Percentiles rank a stretch among this genome's conserved stretches.
Evolutionary conservation across 139 green algal genomes (phyloP).

Genomic region (Chlamydomonas incerta): DNA sequence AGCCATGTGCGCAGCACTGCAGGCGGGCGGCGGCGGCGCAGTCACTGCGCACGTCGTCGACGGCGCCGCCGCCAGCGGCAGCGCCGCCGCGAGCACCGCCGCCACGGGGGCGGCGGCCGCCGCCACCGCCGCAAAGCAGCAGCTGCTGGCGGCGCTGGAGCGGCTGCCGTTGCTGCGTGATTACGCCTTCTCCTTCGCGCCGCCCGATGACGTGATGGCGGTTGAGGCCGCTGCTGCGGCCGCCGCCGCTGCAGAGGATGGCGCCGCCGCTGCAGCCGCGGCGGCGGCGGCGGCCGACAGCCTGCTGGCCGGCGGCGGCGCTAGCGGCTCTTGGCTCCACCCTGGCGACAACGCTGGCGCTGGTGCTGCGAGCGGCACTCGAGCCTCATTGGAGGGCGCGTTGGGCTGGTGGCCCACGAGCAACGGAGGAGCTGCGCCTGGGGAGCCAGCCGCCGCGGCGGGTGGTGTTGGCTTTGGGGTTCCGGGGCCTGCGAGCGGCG

Average conservation of each 20-base stretch:
- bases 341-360: neutral
- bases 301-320: neutral
- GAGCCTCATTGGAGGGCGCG: neutral
- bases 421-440: neutral
- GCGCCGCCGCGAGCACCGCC: too few relatives aligned
- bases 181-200: too few relatives aligned
- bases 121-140: conserved; percentile 9
- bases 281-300: neutral
- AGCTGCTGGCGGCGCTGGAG: conserved; percentile 1
- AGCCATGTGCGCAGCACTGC: neutral
- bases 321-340: neutral
- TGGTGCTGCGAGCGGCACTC: neutral
- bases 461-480: neutral
- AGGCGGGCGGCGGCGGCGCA: neutral
- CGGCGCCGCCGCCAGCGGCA: neutral
- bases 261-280: neutral
- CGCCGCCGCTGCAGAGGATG: neutral
- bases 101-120: neutral
- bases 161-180: neutral
- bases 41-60: too few relatives aligned
- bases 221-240: too few relatives aligned
- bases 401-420: conserved; percentile 11
- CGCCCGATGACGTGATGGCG: too few relatives aligned
- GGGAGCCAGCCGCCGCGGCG: too few relatives aligned
- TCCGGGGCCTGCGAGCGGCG: neutral